phyloP scores from a whole-genome alignment of 108 stramenopile genomes.

The Seminavis robusta region DNA sequence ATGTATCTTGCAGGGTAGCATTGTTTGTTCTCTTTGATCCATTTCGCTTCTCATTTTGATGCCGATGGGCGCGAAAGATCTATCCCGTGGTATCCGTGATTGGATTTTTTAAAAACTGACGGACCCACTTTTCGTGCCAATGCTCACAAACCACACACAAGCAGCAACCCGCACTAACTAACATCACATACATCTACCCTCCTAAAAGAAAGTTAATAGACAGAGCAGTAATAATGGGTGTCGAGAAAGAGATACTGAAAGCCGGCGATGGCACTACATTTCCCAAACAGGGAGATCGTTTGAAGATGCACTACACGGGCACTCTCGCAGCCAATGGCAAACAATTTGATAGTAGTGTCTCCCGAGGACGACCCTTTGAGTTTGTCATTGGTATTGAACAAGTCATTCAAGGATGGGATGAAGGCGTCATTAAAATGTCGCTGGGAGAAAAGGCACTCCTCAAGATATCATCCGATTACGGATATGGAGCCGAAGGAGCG shows the following conservation, averaged over 20 bases:
- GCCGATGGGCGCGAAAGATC: too few species aligned
- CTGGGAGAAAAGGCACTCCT: slow-evolving; percentile 79
- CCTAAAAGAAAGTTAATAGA: too few species aligned
- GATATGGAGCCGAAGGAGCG: slow-evolving; percentile 81
- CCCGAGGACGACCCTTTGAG: slow-evolving; percentile 70
- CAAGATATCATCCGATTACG: slow-evolving; percentile 74
- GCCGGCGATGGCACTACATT: slow-evolving; percentile 73
- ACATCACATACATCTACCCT: too few species aligned
- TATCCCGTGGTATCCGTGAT: too few species aligned
- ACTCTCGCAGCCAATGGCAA: slow-evolving; percentile 77
- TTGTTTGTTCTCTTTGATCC: too few species aligned
- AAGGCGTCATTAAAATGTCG: slow-evolving; percentile 58
- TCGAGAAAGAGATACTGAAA: slow-evolving; percentile 49
- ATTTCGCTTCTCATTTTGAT: too few species aligned
- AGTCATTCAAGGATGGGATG: slow-evolving; percentile 70
- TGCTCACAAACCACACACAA: too few species aligned
- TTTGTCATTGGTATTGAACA: slow-evolving; percentile 54
- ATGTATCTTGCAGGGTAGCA: too few species aligned
- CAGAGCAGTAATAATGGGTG: too few species aligned
- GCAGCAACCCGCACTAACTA: too few species aligned
- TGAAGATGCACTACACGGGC: slow-evolving; percentile 31
- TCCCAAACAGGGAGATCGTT: slow-evolving; percentile 47
- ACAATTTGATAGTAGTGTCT: slow-evolving; percentile 75
- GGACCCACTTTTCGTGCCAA: too few species aligned
- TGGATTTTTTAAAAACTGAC: too few species aligned